Evolutionary conservation across 768 basidiomycete genomes (phyloP), one percentile per base, ranked within the genome.

Genomic region (Serendipita sp.): DNA sequence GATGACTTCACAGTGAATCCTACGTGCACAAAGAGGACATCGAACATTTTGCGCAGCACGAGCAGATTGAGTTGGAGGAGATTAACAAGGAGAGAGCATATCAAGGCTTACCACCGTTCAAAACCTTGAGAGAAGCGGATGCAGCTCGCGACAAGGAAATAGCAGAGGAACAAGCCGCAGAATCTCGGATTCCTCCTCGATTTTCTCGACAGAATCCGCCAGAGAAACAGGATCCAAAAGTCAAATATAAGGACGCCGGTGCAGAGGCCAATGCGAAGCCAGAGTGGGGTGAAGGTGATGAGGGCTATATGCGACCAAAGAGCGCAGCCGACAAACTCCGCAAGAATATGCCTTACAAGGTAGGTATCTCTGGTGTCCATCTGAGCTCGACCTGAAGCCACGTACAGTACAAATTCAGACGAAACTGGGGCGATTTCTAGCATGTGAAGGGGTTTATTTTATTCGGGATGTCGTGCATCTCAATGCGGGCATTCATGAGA

Each of bases 1-100:
- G 1, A 58, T 31, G 11, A 9, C 9, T n/a, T 2, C 13, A 22
- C 24, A 58, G 53, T 70, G 90, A 91, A 67, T 80, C 93, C 0
- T 99, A 98, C 74, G 86, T 70, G 64, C 96, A 99, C 71, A 87
- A 92, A 0, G 96, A 98, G 73, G 91, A 92, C 72, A 63, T 86
- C 50, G 93, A 94, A 68, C 95, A 99, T 70, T 98, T 98, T 70
- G 78, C 83, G 28, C 83, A 90, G 61, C 95, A 98, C 71, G 89
- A 88, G 67, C 68, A 73, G 3, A 97, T 98, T 64, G 95, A 98
- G 70, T 79, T 71, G 7, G 74, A 83, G 66, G 95, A 98, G 73
- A 87, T 85, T 24, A 84, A 86, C 68, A 82, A 84, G 26, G 91
- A 93, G 72, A 88, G 91, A 11, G 77, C 78, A 69, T 96, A 76